Base-by-base conservation (phyloP, 1,139 yeast genomes). In the Pichia terricola region DNA sequence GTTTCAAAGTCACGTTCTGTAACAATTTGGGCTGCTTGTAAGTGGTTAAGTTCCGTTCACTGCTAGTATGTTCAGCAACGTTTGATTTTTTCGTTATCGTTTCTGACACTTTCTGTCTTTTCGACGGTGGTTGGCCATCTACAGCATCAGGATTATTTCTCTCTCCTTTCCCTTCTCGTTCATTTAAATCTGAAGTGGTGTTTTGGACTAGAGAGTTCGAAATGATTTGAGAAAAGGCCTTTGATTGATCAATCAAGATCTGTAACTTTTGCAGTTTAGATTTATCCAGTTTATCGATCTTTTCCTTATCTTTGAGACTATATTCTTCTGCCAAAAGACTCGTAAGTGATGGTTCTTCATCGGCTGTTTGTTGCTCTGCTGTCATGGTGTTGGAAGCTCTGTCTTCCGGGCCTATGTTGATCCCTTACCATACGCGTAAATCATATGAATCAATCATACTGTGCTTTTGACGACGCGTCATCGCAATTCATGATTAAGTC, bases 1-100 rank as follows among this genome's bases (percentile, higher is more conserved):
- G 82, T 57, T 88, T 86, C 68, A 91, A 67, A 0, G 57, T 58
- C 28, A 87, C 85, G 9, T 91, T 91, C 1, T 77, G 66, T 4
- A 89, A 60, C 10, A 82, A 58, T 26, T 67, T 62, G 0, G 96
- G 96, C 58, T 88, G 95, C 3, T 27, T 5, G 30, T 49, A 45
- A 6, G 44, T 43, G 26, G 41, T 39, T 30, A 40, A 5, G 32
- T 10, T 10, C 4, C 31, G 10, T 16, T 34, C 22, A 34, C 35
- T 34, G 25, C 7, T 16, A 11, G 25, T 34, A 5, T 8, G 9
- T n/a, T 28, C 35, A 34, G 6, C 35, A 11, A 6, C 32, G 10
- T 30, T 40, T 26, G 3, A n/a, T n/a, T n/a, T 38, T 26, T 4
- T 32, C 42, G 6, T 30, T n/a, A 27, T n/a, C 10, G 7, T 10